Evolutionary conservation across 2,329 filamentous ascomycete genomes (phyloP).

Genomic region (Myriosclerotinia curreyana): DNA sequence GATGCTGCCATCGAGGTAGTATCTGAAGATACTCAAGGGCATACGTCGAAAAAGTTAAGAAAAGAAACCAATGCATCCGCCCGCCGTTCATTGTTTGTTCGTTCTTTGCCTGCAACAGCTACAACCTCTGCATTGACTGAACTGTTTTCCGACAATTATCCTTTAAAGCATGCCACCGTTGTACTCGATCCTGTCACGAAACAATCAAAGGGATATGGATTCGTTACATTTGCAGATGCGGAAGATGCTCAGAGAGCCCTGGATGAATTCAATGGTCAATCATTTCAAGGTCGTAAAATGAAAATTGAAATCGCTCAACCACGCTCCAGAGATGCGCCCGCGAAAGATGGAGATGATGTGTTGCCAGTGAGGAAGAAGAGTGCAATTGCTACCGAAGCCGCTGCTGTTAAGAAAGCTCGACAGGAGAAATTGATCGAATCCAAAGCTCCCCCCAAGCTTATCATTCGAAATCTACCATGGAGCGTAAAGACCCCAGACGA

Average conservation of each 20-base stretch:
- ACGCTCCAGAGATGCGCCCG: slow-evolving; percentile 65
- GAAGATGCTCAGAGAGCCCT: slow-evolving; percentile 84
- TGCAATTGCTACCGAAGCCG: slow-evolving; percentile 40
- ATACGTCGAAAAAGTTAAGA: slow-evolving; percentile 53
- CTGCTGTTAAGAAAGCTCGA: slow-evolving; percentile 50
- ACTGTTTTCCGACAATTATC: slow-evolving; percentile 90
- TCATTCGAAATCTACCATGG: slow-evolving; percentile 94
- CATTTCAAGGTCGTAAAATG: slow-evolving; percentile 77
- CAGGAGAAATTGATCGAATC: slow-evolving; percentile 60
- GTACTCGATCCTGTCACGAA: slow-evolving; percentile 84
- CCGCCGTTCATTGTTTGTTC: slow-evolving; percentile 79
- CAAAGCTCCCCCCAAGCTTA: slow-evolving; percentile 67
- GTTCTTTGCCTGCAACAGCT: slow-evolving; percentile 72
- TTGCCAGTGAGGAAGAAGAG: slow-evolving; percentile 36
- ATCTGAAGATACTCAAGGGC: slow-evolving; percentile 28
- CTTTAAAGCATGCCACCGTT: slow-evolving; percentile 93
- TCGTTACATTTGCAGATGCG: slow-evolving; percentile 92
- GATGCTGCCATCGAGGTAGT: slow-evolving; percentile 25
- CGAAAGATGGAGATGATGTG: slow-evolving; percentile 44
- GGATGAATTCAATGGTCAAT: slow-evolving; percentile 73
- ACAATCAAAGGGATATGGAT: slow-evolving; percentile 86
- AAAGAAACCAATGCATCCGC: slow-evolving; percentile 51
- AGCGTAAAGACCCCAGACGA: slow-evolving; percentile 86
- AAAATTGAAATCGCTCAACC: slow-evolving; percentile 85
- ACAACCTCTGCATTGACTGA: slow-evolving; percentile 82